Base-by-base conservation (phyloP, 805 yeast genomes). In the Saturnispora dispora region DNA sequence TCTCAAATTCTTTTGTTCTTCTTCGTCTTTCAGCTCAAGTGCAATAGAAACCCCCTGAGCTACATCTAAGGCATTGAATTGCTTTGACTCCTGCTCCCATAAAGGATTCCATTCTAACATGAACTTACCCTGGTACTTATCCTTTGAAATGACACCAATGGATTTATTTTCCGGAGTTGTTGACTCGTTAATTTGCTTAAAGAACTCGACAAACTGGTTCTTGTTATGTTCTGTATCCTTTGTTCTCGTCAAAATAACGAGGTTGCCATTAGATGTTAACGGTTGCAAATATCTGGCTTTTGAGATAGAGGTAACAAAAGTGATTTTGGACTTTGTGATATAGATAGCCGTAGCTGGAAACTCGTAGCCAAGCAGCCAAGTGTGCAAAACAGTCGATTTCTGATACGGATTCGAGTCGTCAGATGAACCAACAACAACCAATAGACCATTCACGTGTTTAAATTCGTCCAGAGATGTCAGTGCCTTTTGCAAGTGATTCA, bases 321-420 rank as follows among this genome's bases (percentile, higher is more conserved):
- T 66, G 37, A 81, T 71, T 57, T 79, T 80, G 37, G 76, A 78
- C 50, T 76, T 74, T 3, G 85, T 77, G 52, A 90, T 69, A 47
- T 76, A 79, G 49, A 91, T 68, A 30, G 82, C 81, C 1, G 97
- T 89, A 47, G 93, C 93, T n/a, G 96, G 95, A 63, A 91, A 91
- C 65, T 93, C 98, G 65, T 90, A 91, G 4, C 97, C 96, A 46
- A 91, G 70, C 50, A 91, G 71, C 98, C 98, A 91, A 48, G 82
- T 85, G 65, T 90, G 97, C 45, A 90, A 68, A 44, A 85, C 83
- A 1, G 95, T 82, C 11, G 95, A 83, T 68, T 88, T 88, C 63
- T 85, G 88, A 67, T 88, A 89, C 46, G 96, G 95, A 64, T 88
- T 85, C 57, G 85, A 91, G 54, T 86, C 93, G 63, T 88, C 89